A percentile compares a stretch with the other conserved stretches of the same genome.
Conservation (phyloP, 169 alveolate species). For the Plasmodium cynomolgi region DNA sequence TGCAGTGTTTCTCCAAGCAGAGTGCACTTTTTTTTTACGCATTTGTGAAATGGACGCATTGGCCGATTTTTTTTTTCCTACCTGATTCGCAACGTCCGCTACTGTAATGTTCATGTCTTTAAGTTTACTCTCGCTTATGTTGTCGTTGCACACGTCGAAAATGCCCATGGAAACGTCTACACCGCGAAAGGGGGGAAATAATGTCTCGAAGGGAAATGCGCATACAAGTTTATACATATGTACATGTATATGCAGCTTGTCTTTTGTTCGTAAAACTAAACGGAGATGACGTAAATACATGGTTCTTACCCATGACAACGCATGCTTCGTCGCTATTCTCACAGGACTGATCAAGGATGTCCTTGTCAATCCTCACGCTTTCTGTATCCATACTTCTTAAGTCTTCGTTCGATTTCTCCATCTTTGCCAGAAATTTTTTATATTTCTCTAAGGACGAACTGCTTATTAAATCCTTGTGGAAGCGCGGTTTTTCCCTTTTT, state of each 20-base stretch:
- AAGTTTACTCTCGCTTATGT: constrained; percentile 42
- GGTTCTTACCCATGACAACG: constrained; percentile 65
- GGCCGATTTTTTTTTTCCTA: constrained; percentile 4
- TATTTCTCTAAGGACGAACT: constrained; percentile 29
- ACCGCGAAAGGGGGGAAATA: constrained; percentile 2
- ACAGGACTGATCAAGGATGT: constrained; percentile 32
- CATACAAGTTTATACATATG: constrained; percentile 7
- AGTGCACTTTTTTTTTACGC: background rate
- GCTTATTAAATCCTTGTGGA: constrained; percentile 44
- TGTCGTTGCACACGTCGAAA: constrained; percentile 62
- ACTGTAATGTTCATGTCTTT: constrained; percentile 64
- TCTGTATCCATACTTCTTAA: constrained; percentile 54
- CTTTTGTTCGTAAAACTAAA: background rate
- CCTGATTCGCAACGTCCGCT: constrained; percentile 46
- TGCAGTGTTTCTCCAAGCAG: background rate
- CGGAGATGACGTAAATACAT: background rate
- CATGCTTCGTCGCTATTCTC: constrained; percentile 24
- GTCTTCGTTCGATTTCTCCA: constrained; percentile 67
- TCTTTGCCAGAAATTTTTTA: constrained; percentile 29
- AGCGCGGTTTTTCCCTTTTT: constrained; percentile 32
- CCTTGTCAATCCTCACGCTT: constrained; percentile 41
- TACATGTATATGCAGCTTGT: background rate
- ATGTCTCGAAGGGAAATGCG: background rate
- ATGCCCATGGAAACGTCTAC: constrained; percentile 72
- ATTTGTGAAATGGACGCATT: background rate